A percentile compares a stretch with the other conserved stretches of the same genome.
Evolutionary conservation across 2,329 filamentous ascomycete genomes (phyloP).

Genomic region (Fusarium odoratissimum): DNA sequence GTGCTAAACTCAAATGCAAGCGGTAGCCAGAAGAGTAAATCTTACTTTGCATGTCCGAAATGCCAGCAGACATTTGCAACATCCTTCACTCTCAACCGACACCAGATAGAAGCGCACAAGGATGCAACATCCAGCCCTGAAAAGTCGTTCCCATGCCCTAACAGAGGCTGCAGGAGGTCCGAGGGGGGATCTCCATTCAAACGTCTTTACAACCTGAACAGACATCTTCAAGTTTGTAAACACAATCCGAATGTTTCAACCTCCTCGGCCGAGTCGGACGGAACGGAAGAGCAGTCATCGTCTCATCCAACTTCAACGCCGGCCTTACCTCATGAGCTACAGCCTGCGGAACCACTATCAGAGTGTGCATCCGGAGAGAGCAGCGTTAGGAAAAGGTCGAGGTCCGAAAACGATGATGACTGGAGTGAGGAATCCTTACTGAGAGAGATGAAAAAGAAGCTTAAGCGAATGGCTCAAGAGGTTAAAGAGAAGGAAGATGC

Average conservation of each 20-base stretch:
- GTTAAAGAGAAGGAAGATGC: neutral
- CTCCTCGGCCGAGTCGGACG: neutral
- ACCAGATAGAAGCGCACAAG: neutral
- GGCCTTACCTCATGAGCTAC: neutral
- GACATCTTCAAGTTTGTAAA: neutral
- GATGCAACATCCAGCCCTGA: neutral
- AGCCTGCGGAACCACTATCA: neutral
- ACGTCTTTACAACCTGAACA: neutral
- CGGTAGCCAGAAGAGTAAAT: no score
- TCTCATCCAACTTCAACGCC: neutral
- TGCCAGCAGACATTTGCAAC: neutral
- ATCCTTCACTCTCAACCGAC: neutral
- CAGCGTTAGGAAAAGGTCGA: neutral
- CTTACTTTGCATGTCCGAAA: neutral
- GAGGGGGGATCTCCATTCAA: neutral
- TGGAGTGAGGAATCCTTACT: neutral
- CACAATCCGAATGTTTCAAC: neutral
- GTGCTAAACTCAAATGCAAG: neutral
- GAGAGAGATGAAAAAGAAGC: neutral
- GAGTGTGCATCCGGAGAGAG: neutral
- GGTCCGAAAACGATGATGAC: neutral
- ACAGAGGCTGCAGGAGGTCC: neutral
- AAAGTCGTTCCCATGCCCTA: neutral
- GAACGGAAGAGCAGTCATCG: rapidly evolving
- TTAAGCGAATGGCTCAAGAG: neutral